These are phyloP conservation scores for Nyssa sinensis DNA, from an alignment of 148 eudicot species.

Conservation along the genomic window DNA sequence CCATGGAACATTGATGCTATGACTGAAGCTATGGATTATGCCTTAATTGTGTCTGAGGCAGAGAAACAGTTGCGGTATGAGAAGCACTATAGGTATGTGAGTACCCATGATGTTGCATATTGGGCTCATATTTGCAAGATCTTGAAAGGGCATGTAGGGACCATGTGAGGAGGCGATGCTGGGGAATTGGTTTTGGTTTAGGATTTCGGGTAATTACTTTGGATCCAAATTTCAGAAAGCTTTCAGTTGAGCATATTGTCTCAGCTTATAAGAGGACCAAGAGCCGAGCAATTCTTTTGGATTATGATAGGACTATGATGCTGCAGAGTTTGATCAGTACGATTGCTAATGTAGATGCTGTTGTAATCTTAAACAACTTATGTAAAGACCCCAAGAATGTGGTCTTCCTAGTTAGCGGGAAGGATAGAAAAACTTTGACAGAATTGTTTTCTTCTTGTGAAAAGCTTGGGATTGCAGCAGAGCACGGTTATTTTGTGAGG, in stretches of 20 bases:
- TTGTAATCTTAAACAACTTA: conserved; percentile 49
- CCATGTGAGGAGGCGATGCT: conserved; percentile 67
- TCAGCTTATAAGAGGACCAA: conserved; percentile 75
- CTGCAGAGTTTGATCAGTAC: conserved; percentile 50
- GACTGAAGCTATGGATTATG: conserved; percentile 77
- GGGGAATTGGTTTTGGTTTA: conserved; percentile 88
- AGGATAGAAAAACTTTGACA: conserved; percentile 44
- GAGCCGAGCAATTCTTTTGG: conserved; percentile 72
- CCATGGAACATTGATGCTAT: conserved; percentile 86
- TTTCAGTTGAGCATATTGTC: conserved; percentile 75
- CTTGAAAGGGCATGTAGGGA: conserved; percentile 80
- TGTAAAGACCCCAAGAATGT: conserved; percentile 68
- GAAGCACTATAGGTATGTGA: conserved; percentile 79
- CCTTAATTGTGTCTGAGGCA: conserved; percentile 46
- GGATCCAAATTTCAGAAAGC: conserved; percentile 75
- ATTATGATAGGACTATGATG: conserved; percentile 78
- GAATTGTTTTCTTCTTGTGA: conserved; percentile 81
- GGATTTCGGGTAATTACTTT: conserved; percentile 77
- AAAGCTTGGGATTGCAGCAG: conserved; percentile 76
- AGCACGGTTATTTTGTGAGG: conserved; percentile 88
- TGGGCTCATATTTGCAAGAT: conserved; percentile 80
- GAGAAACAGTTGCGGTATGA: conserved; percentile 83
- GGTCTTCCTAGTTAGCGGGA: conserved; percentile 79
- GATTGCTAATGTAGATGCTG: conserved; percentile 53
- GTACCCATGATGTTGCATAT: conserved; percentile 79